These are phyloP conservation scores for Triticum aestivum DNA, from an alignment of 176 grass and related monocot species.

Conservation along the genomic window IWGSC_CS_RefSeq_v2.1 NC_057794.1:438290549-438291048, in stretches of 20 bases:
- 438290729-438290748: background rate
- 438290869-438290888: background rate
- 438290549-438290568: background rate
- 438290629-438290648: background rate
- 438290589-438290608: background rate
- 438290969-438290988: background rate
- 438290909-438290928: background rate
- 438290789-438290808: background rate
- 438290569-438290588: background rate
- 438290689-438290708: background rate
- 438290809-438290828: background rate
- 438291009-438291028: background rate
- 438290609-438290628: background rate
- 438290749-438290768: background rate
- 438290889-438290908: background rate
- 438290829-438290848: background rate
- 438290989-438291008: background rate
- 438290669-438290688: background rate
- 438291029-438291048: background rate
- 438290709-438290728: background rate
- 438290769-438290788: background rate
- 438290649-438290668: background rate
- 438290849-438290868: conserved; percentile 5
- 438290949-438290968: conserved; percentile 27
- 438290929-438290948: background rate